A percentile compares a stretch with the other conserved stretches of the same genome.
These are phyloP conservation scores for Epichloe coenophiala DNA, from an alignment of 2,329 filamentous ascomycete genomes.

Conservation along the genomic window DNA sequence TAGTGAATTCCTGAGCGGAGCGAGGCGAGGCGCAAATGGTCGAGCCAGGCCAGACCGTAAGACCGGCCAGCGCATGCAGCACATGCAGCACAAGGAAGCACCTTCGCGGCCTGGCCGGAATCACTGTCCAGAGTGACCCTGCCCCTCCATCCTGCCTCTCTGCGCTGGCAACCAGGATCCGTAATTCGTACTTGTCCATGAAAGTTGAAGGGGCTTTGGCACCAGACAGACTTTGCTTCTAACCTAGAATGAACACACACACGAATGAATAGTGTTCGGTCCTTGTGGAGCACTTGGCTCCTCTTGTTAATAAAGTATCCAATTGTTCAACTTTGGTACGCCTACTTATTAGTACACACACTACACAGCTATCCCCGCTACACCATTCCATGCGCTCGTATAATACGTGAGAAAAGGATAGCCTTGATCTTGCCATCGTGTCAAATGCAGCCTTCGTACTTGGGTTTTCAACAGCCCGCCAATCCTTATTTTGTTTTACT, in stretches of 20 bases:
- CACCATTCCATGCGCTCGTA: neutral
- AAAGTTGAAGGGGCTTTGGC: no score
- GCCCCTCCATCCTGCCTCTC: no score
- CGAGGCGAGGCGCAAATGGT: no score
- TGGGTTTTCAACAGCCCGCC: neutral
- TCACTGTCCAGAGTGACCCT: neutral
- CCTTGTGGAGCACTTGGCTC: neutral
- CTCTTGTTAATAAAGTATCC: neutral
- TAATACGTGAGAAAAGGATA: neutral
- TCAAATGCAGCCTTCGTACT: neutral
- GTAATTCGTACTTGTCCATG: no score
- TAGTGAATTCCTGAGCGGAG: neutral
- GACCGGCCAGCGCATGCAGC: no score
- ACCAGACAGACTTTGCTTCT: no score
- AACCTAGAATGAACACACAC: no score
- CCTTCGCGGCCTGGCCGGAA: slow-evolving; percentile 1
- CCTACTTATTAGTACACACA: neutral
- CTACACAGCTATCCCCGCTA: neutral
- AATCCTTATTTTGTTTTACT: slow-evolving; percentile 9
- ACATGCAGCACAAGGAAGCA: neutral
- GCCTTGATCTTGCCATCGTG: neutral
- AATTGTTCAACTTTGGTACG: neutral
- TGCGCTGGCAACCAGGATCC: no score
- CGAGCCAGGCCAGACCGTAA: neutral
- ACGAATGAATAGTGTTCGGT: neutral